A percentile compares a stretch with the other conserved stretches of the same genome.
phyloP scores from a whole-genome alignment of 371 early-diverging fungal species.

The Mucor piriformis region DNA sequence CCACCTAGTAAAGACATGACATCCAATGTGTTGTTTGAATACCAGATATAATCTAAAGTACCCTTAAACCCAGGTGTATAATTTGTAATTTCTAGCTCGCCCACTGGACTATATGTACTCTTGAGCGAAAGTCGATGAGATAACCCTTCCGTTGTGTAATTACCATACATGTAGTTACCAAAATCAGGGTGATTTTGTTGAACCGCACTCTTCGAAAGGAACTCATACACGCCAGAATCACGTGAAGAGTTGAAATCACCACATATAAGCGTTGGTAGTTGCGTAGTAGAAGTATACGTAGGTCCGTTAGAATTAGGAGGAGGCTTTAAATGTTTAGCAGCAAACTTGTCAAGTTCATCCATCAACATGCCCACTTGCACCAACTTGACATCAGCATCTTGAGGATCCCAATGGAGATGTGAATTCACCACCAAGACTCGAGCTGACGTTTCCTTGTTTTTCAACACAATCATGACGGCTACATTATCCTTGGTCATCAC shows the following conservation, averaged over 20 bases:
- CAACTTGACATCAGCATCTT: slow-evolving; percentile 95
- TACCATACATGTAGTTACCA: slow-evolving; percentile 76
- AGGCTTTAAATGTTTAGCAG: slow-evolving; percentile 51
- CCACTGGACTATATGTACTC: slow-evolving; percentile 76
- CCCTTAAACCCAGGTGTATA: slow-evolving; percentile 91
- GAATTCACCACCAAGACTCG: slow-evolving; percentile 88
- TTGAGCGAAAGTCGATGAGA: slow-evolving; percentile 78
- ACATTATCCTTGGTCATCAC: slow-evolving; percentile 97
- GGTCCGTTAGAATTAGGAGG: slow-evolving; percentile 21
- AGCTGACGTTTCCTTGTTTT: slow-evolving; percentile 73
- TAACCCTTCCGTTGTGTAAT: slow-evolving; percentile 82
- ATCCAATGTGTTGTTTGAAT: slow-evolving; percentile 72
- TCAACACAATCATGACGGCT: slow-evolving; percentile 85
- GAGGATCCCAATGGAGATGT: slow-evolving; percentile 93
- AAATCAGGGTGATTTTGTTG: slow-evolving; percentile 85
- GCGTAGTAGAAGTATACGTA: slow-evolving; percentile 33
- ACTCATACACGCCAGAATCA: slow-evolving; percentile 90
- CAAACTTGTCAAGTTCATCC: slow-evolving; percentile 77
- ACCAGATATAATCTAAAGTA: slow-evolving; percentile 98
- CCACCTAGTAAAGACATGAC: slow-evolving; percentile 83
- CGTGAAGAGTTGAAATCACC: slow-evolving; percentile 98
- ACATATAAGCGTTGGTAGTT: slow-evolving; percentile 73
- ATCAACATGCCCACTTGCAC: slow-evolving; percentile 96
- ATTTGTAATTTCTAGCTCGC: slow-evolving; percentile 93
- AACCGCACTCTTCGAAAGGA: slow-evolving; percentile 69